A percentile compares a stretch with the other conserved stretches of the same genome.
Conservation (phyloP, 2,329 filamentous ascomycete genomes). For the Hymenoscyphus infarciens region DNA sequence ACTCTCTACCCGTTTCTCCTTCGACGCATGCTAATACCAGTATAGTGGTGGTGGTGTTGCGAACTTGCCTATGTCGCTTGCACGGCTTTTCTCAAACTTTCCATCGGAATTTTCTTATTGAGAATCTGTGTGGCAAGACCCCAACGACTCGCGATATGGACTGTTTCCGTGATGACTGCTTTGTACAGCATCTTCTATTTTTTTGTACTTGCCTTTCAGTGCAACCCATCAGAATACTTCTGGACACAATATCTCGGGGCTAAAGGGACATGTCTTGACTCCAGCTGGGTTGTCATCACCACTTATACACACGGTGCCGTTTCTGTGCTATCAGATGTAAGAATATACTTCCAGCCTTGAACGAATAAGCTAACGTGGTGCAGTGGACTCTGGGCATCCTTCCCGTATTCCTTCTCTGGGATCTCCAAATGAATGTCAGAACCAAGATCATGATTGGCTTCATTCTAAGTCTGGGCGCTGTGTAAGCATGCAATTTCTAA, state of each 20-base stretch:
- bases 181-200: slow-evolving; percentile 38
- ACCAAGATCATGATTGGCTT: slow-evolving; percentile 45
- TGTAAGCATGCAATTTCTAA: slow-evolving; percentile 38
- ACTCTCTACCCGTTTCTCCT: not conserved
- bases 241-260: slow-evolving; percentile 38
- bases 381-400: slow-evolving; percentile 49
- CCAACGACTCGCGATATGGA: slow-evolving; percentile 38
- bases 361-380: slow-evolving; percentile 27
- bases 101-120: slow-evolving; percentile 40
- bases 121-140: slow-evolving; percentile 35
- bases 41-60: slow-evolving; percentile 38
- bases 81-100: slow-evolving; percentile 39
- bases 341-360: not conserved
- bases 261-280: slow-evolving; percentile 36
- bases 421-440: slow-evolving; percentile 45
- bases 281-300: slow-evolving; percentile 30
- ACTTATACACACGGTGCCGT: slow-evolving; percentile 44
- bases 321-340: slow-evolving; percentile 22
- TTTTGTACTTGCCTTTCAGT: slow-evolving; percentile 40
- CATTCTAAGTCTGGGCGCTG: slow-evolving; percentile 48
- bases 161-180: slow-evolving; percentile 33
- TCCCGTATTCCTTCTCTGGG: slow-evolving; percentile 49
- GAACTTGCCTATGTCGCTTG: slow-evolving; percentile 41
- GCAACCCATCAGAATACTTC: slow-evolving; percentile 38
- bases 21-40: not conserved